Evolutionary conservation across 305 asterid species (phyloP).

Genomic region (Fraxinus baroniana): DNA sequence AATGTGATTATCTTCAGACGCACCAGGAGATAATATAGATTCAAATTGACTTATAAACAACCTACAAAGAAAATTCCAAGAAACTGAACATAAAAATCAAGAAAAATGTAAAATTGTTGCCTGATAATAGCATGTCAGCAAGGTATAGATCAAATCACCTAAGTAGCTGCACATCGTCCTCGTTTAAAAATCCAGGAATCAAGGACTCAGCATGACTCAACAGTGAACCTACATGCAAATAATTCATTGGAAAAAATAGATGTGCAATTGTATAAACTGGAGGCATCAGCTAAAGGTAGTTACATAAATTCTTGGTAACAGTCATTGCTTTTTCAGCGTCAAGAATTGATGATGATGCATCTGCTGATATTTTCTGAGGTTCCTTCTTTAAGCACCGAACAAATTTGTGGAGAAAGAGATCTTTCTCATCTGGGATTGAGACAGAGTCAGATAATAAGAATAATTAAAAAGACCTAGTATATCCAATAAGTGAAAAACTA

Average conservation of each 20-base stretch:
- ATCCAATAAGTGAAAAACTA: slow-evolving; percentile 16
- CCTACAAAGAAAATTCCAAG: slow-evolving; percentile 47
- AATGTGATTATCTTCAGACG: slow-evolving; percentile 45
- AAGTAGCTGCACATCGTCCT: slow-evolving; percentile 87
- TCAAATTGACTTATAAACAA: slow-evolving; percentile 62
- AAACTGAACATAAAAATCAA: slow-evolving; percentile 11
- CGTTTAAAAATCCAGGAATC: slow-evolving; percentile 75
- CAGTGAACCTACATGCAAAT: slow-evolving; percentile 63
- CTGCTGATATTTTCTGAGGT: slow-evolving; percentile 39
- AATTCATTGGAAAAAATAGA: slow-evolving; percentile 27
- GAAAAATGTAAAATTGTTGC: not conserved
- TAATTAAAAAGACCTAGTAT: slow-evolving; percentile 12
- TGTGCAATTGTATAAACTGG: not conserved
- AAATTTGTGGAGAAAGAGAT: slow-evolving; percentile 79
- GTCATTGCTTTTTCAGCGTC: slow-evolving; percentile 50
- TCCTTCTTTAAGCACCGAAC: slow-evolving; percentile 67
- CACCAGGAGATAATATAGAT: slow-evolving; percentile 45
- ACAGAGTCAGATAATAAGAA: slow-evolving; percentile 18
- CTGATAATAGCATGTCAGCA: slow-evolving; percentile 14
- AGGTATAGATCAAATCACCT: slow-evolving; percentile 50
- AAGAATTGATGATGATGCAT: slow-evolving; percentile 43
- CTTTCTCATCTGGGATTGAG: slow-evolving; percentile 83
- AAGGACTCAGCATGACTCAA: slow-evolving; percentile 91
- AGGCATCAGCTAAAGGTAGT: slow-evolving; percentile 28
- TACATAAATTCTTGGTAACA: slow-evolving; percentile 70